A percentile compares a stretch with the other conserved stretches of the same genome.
phyloP scores from a whole-genome alignment of 192 early-diverging fungal species.

The Coemansia sp. region DNA sequence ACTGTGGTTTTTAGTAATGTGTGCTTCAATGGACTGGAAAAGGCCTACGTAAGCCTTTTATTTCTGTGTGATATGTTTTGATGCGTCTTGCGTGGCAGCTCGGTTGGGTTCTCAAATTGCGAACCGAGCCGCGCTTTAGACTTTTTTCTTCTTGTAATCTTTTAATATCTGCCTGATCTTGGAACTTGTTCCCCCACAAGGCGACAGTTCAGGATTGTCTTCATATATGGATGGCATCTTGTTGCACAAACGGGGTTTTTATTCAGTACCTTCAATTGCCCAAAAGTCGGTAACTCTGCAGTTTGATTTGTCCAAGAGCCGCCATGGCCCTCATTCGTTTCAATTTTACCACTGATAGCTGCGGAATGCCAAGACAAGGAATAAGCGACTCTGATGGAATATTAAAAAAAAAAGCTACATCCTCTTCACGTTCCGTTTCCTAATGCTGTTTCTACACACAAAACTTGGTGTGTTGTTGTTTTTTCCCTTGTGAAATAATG shows the following conservation, averaged over 20 bases:
- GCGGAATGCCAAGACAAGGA: background rate
- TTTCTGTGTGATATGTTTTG: no score
- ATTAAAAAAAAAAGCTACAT: background rate
- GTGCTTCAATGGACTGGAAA: background rate
- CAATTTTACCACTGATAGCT: background rate
- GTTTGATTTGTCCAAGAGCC: no score
- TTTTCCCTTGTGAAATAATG: no score
- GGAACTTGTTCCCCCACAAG: no score
- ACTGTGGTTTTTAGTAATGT: background rate
- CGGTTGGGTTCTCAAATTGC: background rate
- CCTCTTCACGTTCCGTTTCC: background rate
- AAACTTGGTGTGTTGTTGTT: no score
- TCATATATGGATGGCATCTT: no score
- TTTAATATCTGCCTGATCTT: no score
- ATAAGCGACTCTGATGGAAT: background rate
- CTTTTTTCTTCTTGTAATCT: background rate
- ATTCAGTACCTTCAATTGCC: no score
- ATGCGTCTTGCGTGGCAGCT: background rate
- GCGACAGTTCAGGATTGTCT: background rate
- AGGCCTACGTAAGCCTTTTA: background rate
- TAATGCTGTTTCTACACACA: no score
- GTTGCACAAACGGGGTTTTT: no score
- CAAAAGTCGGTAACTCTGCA: no score
- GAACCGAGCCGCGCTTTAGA: background rate
- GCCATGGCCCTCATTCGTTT: no score